Evolutionary conservation across 306 rosid genomes (phyloP).

Genomic region (Amphicarpaea edgeworthii): DNA sequence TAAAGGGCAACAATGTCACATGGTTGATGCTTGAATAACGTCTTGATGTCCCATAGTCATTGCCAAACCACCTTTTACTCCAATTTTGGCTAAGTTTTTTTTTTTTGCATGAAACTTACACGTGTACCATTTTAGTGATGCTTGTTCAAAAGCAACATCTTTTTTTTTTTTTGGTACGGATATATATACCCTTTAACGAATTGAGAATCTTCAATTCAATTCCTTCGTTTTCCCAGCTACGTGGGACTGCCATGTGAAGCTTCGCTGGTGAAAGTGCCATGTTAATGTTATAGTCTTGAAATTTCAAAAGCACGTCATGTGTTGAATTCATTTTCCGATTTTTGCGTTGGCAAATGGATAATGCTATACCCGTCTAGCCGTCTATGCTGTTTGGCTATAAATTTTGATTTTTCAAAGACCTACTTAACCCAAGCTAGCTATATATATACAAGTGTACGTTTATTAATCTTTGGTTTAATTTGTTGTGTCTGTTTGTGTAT

Average conservation of each 20-base stretch:
- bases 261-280: conserved; percentile 45
- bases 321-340: background rate
- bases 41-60: conserved; percentile 37
- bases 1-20: conserved; percentile 42
- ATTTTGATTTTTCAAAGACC: background rate
- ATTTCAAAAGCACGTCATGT: conserved; percentile 24
- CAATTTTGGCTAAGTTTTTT: background rate
- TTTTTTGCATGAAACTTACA: conserved; percentile 11
- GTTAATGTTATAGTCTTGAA: conserved; percentile 40
- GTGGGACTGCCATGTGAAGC: conserved; percentile 40
- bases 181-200: conserved; percentile 12
- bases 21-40: conserved; percentile 38
- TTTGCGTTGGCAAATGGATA: conserved; percentile 24
- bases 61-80: conserved; percentile 4
- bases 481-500: background rate
- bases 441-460: background rate
- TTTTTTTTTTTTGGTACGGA: conserved; percentile 20
- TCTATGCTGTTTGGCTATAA: background rate
- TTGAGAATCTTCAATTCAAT: conserved; percentile 17
- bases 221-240: conserved; percentile 1
- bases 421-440: background rate
- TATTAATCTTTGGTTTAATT: background rate
- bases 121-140: background rate
- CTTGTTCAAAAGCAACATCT: conserved; percentile 2
- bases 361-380: background rate